Conservation (phyloP, 495 filamentous ascomycete genomes). For the Xylaria sp. region DNA sequence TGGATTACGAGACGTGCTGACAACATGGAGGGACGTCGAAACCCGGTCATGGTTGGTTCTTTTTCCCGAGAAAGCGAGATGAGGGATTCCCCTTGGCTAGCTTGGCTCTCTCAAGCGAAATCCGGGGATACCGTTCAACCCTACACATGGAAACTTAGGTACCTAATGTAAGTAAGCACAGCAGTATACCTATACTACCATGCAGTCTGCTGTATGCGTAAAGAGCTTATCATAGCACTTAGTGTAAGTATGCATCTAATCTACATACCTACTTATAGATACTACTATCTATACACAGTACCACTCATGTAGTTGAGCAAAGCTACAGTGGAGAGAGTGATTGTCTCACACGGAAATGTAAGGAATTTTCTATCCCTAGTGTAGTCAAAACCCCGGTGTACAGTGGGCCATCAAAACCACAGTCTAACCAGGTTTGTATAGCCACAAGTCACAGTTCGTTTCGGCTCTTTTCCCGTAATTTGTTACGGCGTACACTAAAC, state of each 20-base stretch:
- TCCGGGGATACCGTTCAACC: neutral
- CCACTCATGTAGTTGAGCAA: neutral
- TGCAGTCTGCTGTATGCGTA: no score
- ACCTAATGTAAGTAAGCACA: no score
- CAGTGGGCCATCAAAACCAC: neutral
- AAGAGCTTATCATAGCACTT: neutral
- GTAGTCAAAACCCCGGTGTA: neutral
- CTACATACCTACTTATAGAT: no score
- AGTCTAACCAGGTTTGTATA: neutral
- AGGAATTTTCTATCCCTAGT: neutral
- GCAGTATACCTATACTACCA: no score
- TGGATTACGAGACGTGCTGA: no score
- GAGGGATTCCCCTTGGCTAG: neutral
- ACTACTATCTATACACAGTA: no score
- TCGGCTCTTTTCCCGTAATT: neutral
- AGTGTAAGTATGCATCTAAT: neutral
- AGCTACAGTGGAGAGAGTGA: neutral
- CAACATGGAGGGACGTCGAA: neutral
- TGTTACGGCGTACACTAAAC: neutral
- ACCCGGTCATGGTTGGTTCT: neutral
- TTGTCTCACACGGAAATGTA: neutral
- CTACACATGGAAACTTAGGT: neutral
- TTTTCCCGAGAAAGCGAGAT: slow-evolving; percentile 1
- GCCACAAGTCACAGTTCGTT: neutral
- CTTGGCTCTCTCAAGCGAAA: slow-evolving; percentile 14